phyloP scores from a whole-genome alignment of 805 yeast genomes.

The Candida sakaeoensis region DNA sequence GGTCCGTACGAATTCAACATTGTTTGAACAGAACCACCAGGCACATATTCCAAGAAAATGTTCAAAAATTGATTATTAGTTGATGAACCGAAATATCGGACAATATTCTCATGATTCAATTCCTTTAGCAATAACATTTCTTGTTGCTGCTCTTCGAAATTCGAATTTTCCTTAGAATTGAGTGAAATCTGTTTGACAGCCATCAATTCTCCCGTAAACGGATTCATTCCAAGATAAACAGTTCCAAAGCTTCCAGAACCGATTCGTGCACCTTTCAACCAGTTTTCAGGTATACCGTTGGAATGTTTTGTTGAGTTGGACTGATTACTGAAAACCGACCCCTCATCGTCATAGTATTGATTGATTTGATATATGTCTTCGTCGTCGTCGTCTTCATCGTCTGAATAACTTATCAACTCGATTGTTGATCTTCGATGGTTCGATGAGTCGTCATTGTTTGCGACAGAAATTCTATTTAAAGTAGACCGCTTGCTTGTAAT shows the following conservation, averaged over 20 bases:
- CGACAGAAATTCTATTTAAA: slow-evolving; percentile 10
- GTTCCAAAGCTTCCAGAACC: slow-evolving; percentile 96
- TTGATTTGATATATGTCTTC: slow-evolving; percentile 20
- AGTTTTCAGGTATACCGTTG: slow-evolving; percentile 53
- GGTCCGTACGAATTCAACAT: slow-evolving; percentile 74
- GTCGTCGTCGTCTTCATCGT: slow-evolving; percentile 40
- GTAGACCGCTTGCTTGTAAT: slow-evolving; percentile 10
- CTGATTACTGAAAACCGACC: neutral
- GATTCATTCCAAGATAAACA: slow-evolving; percentile 88
- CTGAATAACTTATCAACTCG: slow-evolving; percentile 43
- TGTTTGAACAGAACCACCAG: slow-evolving; percentile 54
- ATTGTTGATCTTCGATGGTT: slow-evolving; percentile 42
- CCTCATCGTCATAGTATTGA: slow-evolving; percentile 9
- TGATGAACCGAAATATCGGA: slow-evolving; percentile 85
- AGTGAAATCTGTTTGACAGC: slow-evolving; percentile 93
- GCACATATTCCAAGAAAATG: slow-evolving; percentile 69
- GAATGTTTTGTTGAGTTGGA: slow-evolving; percentile 6
- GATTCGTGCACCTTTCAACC: slow-evolving; percentile 91
- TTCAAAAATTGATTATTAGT: slow-evolving; percentile 68
- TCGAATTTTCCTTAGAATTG: slow-evolving; percentile 30
- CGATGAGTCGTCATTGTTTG: slow-evolving; percentile 16
- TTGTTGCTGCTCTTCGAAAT: slow-evolving; percentile 66
- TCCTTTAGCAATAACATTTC: slow-evolving; percentile 77
- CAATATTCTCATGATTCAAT: slow-evolving; percentile 87
- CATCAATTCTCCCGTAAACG: slow-evolving; percentile 90